phyloP scores from a whole-genome alignment of 106 monocot species.

The Allium fistulosum region DNA sequence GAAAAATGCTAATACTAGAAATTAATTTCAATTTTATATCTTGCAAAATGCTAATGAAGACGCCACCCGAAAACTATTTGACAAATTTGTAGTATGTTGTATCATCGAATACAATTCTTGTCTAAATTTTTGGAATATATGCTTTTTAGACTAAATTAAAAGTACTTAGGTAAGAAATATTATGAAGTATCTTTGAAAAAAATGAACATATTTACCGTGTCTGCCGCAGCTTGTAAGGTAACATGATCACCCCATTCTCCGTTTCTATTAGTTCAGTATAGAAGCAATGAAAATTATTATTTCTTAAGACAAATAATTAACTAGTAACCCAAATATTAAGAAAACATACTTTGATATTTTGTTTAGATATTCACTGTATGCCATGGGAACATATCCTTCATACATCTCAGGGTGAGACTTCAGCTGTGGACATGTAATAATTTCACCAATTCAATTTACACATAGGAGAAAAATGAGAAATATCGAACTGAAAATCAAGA shows the following conservation, averaged over 20 bases:
- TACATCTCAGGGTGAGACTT: constrained; percentile 74
- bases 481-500: not conserved
- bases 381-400: constrained; percentile 96
- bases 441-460: no score
- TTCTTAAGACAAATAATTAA: not conserved
- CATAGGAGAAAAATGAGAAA: no score
- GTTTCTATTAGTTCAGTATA: constrained; percentile 25
- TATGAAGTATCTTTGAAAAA: not conserved
- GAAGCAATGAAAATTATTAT: not conserved
- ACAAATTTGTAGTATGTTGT: no score
- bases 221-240: constrained; percentile 89
- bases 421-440: constrained; percentile 39
- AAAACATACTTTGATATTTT: constrained; percentile 59
- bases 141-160: no score
- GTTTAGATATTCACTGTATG: constrained; percentile 73
- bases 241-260: constrained; percentile 99
- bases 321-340: not conserved
- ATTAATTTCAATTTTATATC: no score
- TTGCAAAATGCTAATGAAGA: no score
- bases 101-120: no score
- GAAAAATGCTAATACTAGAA: no score
- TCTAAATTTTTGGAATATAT: no score
- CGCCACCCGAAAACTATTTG: no score
- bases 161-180: no score
- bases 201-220: constrained; percentile 28